Conservation (phyloP, 2,329 filamentous ascomycete genomes). For the Tolypocladium sp. region DNA sequence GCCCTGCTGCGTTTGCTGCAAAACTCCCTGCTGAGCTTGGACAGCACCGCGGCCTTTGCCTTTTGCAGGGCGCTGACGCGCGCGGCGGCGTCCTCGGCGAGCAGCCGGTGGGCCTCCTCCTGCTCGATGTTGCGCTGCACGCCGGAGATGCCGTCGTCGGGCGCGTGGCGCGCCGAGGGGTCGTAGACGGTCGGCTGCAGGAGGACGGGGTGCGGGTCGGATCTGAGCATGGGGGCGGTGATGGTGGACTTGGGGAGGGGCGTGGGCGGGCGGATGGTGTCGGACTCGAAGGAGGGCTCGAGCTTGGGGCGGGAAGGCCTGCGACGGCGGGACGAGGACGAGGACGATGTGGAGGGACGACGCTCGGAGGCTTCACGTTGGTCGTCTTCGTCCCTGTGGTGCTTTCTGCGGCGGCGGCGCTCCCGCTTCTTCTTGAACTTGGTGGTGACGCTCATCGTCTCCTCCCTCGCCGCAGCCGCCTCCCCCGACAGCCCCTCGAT, state of each 20-base stretch:
- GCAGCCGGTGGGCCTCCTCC: slow-evolving; percentile 44
- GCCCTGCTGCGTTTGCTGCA: slow-evolving; percentile 20
- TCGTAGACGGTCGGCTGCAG: slow-evolving; percentile 51
- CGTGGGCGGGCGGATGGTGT: slow-evolving; percentile 1
- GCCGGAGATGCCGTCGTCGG: slow-evolving; percentile 40
- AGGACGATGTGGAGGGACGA: slow-evolving; percentile 10
- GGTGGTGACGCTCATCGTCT: slow-evolving; percentile 31
- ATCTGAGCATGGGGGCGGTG: slow-evolving; percentile 39
- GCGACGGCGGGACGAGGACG: slow-evolving; percentile 9
- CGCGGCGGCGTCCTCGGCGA: slow-evolving; percentile 48
- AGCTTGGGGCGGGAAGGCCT: slow-evolving; percentile 15
- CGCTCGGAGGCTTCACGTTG: slow-evolving; percentile 9
- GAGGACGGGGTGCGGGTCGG: slow-evolving; percentile 41
- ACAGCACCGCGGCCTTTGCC: slow-evolving; percentile 51
- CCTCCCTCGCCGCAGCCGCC: slow-evolving; percentile 19
- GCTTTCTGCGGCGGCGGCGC: slow-evolving; percentile 27
- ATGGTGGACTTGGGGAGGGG: slow-evolving; percentile 28
- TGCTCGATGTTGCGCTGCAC: slow-evolving; percentile 50
- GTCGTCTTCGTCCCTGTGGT: slow-evolving; percentile 18
- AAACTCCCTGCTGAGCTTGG: slow-evolving; percentile 47
- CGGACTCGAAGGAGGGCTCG: slow-evolving; percentile 14
- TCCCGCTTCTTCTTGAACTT: slow-evolving; percentile 37
- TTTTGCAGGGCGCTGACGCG: slow-evolving; percentile 45
- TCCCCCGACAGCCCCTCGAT: slow-evolving; percentile 22
- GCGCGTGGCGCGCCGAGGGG: slow-evolving; percentile 18